Conservation (phyloP, 441 rosid genomes). For the Gossypium gossypioides region DNA sequence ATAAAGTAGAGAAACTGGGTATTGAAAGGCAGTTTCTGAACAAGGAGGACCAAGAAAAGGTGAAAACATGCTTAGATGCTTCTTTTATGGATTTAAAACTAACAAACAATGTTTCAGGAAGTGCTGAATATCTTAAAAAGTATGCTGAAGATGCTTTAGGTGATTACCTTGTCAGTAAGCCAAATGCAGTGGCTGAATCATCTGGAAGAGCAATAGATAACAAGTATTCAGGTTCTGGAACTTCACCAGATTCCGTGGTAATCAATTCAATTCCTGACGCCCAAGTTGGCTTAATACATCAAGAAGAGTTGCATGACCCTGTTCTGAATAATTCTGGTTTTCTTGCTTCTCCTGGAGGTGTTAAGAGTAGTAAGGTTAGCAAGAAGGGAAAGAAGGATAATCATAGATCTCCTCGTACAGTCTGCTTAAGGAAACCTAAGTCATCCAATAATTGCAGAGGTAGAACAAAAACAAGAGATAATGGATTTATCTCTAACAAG, state of each 20-base stretch:
- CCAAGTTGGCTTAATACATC: constrained; percentile 32
- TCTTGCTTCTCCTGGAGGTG: constrained; percentile 23
- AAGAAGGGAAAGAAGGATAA: constrained; percentile 43
- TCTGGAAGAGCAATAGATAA: constrained; percentile 33
- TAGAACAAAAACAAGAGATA: constrained; percentile 19
- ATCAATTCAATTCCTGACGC: constrained; percentile 59
- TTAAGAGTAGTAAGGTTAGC: constrained; percentile 19
- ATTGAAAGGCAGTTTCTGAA: constrained; percentile 19
- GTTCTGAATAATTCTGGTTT: constrained; percentile 31
- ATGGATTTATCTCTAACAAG: constrained; percentile 22
- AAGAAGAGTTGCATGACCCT: constrained; percentile 31
- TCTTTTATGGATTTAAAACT: constrained; percentile 21
- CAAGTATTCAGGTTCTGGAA: constrained; percentile 53
- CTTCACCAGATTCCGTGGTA: constrained; percentile 99
- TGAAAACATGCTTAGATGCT: constrained; percentile 21
- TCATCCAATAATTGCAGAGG: constrained; percentile 33
- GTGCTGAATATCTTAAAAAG: constrained; percentile 26
- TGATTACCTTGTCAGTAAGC: constrained; percentile 24
- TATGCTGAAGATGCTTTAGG: constrained; percentile 33
- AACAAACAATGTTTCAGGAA: constrained; percentile 27
- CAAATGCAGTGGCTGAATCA: constrained; percentile 29
- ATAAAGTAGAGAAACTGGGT: constrained; percentile 27
- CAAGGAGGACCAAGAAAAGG: constrained; percentile 26
- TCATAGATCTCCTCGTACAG: constrained; percentile 23
- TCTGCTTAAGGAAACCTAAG: constrained; percentile 30